Base-by-base conservation (phyloP, 1,284 basidiomycete genomes). In the Polyporus tsugae region DNA sequence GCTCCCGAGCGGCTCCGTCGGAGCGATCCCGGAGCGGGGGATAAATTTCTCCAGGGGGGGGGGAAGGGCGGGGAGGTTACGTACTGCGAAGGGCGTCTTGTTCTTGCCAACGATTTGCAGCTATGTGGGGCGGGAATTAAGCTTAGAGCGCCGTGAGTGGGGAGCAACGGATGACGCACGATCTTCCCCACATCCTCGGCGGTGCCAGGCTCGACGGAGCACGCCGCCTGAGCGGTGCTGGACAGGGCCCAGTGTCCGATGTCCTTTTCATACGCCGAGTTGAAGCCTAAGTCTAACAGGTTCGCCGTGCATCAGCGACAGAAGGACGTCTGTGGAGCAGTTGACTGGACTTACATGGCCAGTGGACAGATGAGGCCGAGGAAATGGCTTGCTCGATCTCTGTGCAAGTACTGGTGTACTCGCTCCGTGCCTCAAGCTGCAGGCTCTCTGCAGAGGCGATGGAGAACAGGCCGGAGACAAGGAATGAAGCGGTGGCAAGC, bases 41-140 rank as follows among this genome's bases (percentile, higher is more conserved):
- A 39, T 39, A 13, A 25, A 19, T 22, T 52, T 19, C 11, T 10
- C 6, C 35, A n/a, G 29, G 15, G 44, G 29, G 15, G 44, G 19
- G n/a, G 44, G 22, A 49, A 49, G 22, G 46, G 22, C 22, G 46
- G 22, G 11, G 44, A 13, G 19, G 13, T 2, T 15, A 73, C 79
- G 63, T 65, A 84, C 82, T 2, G 80, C 82, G 59, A 85, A 85
- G 1, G 81, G 79, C 2, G 82, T 82, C 44, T 75, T 61, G 7
- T 77, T 78, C 42, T 59, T 69, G 6, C 74, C 84, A 4, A 91
- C 62, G 36, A 89, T 86, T 68, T 79, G 74, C 17, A 89, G 82
- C 84, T 80, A 63, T 25, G 33, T n/a, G 57, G 41, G 17, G 17
- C 38, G 17, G 15, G n/a, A 38, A 17, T 25, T 25, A 55, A 42